Conservation (phyloP, 805 yeast genomes). For the Isabelozyma gotoi region DNA sequence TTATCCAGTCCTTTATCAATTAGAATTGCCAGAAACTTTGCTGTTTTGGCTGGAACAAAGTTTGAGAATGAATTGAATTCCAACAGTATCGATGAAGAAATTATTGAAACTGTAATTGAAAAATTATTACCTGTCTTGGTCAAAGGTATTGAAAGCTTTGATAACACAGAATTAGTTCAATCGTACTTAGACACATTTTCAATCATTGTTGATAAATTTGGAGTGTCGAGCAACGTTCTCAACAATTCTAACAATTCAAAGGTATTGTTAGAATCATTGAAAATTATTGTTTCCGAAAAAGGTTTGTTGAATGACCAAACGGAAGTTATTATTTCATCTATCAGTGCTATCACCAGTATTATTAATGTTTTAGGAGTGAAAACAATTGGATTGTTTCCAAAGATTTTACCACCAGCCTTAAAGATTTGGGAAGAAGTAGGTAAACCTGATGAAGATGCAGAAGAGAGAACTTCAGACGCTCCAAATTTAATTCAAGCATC, state of each 20-base stretch:
- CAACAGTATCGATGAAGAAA: constrained; percentile 35
- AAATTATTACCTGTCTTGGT: constrained; percentile 52
- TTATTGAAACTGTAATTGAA: constrained; percentile 52
- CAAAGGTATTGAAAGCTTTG: constrained; percentile 30
- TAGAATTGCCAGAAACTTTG: constrained; percentile 59
- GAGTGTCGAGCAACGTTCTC: constrained; percentile 26
- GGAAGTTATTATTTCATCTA: constrained; percentile 70
- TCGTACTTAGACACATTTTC: constrained; percentile 70
- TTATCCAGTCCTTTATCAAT: constrained; percentile 39
- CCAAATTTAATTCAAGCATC: constrained; percentile 62
- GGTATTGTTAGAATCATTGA: constrained; percentile 49
- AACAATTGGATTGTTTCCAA: constrained; percentile 80
- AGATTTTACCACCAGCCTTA: constrained; percentile 74
- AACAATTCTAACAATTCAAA: constrained; percentile 42
- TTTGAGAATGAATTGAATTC: constrained; percentile 66
- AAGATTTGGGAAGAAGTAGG: constrained; percentile 50
- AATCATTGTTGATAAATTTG: constrained; percentile 61
- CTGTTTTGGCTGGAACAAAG: constrained; percentile 61
- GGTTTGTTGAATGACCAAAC: constrained; percentile 58
- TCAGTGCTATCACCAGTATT: constrained; percentile 68
- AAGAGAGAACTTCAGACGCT: constrained; percentile 25
- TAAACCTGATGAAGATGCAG: constrained; percentile 11
- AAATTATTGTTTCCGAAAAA: constrained; percentile 43
- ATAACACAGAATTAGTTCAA: constrained; percentile 57
- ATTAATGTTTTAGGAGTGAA: constrained; percentile 81